Base-by-base conservation (phyloP, 2,329 filamentous ascomycete genomes). In the Aspergillus sojae region DNA sequence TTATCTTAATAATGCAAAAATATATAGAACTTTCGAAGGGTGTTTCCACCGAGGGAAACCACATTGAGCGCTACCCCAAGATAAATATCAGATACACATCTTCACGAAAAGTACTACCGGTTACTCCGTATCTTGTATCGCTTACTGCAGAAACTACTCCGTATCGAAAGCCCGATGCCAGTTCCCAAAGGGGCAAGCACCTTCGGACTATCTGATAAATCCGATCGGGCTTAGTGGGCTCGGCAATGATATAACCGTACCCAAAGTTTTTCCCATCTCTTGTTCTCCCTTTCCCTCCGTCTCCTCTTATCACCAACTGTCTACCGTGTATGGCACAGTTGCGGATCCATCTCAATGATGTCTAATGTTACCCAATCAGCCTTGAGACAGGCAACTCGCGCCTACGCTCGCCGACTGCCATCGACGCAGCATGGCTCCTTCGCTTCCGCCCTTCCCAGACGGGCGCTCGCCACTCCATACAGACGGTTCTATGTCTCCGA, bases 401-500 rank as follows among this genome's bases (percentile, higher is more conserved):
- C 82, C 73, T 86, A 83, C 70, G 80, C 83, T 65, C 81, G 85
- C 66, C 82, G 84, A 41, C 77, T 84, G 48, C 78, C 79, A 21
- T 78, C 82, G 14, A 75, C 61, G 28, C 70, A 75, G 64, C 69
- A 68, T 59, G 64, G 68, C 57, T 77, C 81, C 61, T 72, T 80
- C 62, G 77, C 78, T 70, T 72, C 76, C 64, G 69, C 78, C 58
- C 67, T 71, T 65, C 79, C 65, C 77, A 79, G 73, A 72, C 75
- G 73, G 72, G 78, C 69, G 72, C 79, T 75, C 71, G 75, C 66
- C 74, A 74, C 68, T 34, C 66, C 67, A 69, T 69, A 78, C 58
- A 80, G 83, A 71, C 87, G 92, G 75, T 85, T 82, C 72, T 97
- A 97, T 85, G 93, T 97, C 67, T 91, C 92, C 32, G 90, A 94